Base-by-base conservation (phyloP, 2,329 filamentous ascomycete genomes). In the Anisogramma anomala region DNA sequence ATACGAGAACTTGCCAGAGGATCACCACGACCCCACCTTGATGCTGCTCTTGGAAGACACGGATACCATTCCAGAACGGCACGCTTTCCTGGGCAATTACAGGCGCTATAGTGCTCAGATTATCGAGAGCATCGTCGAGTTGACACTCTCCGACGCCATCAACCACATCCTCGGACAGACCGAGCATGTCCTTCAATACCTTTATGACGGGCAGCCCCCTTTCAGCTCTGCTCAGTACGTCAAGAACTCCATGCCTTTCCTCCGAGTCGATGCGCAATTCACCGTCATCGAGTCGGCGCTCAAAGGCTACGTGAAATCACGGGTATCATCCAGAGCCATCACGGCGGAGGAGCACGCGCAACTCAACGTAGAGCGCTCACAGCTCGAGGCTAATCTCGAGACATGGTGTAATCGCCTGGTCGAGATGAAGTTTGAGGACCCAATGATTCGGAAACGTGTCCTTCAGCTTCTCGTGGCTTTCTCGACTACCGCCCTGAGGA, bases 31-130 rank as follows among this genome's bases (percentile, higher is more conserved):
- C 52, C 72, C 84, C 2, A 88, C 83, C 0, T 74, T 87, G 44
- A 67, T 85, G 9, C 91, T 94, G 50, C 69, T 98, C 1, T 71
- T 87, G 53, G 88, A 96, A 55, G 91, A 98, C 56, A 93, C 94
- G 42, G 91, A 98, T 55, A 96, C 89, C 0, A 69, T 89, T 15
- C 91, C 91, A 0, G 91, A 98, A 58, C 76, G 87, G 18, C 91
- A 98, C 61, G 86, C 87, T 1, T 98, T 98, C 58, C 71, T 96
- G 9, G 87, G 89, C 3, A 96, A 98, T 55, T 98, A 98, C 59
- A 74, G 91, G 28, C 76, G 91, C 45, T 96, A 94, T 55, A 91
- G 87, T 58, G 79, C 80, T 3, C 81, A 84, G 45, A 75, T 95
- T 19, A 86, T 98, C 41, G 89, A 96, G 60, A 74, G 74, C 13